These are phyloP conservation scores for Lepiota brunneoincarnata DNA, from an alignment of 768 basidiomycete genomes.

Conservation along the genomic window DNA sequence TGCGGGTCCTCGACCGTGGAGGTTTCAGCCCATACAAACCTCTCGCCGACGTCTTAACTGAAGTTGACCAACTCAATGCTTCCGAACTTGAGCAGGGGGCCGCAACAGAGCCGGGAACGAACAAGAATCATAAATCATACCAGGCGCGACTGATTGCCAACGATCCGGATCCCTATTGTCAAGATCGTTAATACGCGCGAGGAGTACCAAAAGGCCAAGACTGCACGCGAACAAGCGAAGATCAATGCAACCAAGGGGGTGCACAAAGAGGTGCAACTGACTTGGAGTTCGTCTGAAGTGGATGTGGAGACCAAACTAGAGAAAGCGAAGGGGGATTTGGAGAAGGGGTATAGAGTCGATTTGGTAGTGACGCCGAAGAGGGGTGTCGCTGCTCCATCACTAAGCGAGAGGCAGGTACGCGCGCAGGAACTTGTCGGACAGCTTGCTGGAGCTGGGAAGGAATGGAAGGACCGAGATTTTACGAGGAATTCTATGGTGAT, in stretches of 20 bases:
- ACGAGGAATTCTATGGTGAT: slow-evolving; percentile 35
- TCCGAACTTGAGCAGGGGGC: background rate
- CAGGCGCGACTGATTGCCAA: slow-evolving; percentile 2
- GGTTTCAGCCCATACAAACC: background rate
- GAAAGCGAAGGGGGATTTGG: slow-evolving; percentile 55
- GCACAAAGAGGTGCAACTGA: slow-evolving; percentile 69
- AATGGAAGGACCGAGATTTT: slow-evolving; percentile 47
- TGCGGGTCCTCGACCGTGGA: background rate
- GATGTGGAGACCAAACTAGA: slow-evolving; percentile 68
- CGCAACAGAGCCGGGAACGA: background rate
- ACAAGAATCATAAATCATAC: background rate
- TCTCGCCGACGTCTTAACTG: background rate
- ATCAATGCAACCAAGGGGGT: slow-evolving; percentile 27
- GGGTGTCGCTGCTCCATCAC: slow-evolving; percentile 33
- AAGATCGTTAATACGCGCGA: slow-evolving; percentile 49
- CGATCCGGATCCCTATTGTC: slow-evolving; percentile 49
- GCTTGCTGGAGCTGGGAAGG: slow-evolving; percentile 49
- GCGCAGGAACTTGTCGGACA: slow-evolving; percentile 38
- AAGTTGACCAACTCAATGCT: slow-evolving; percentile 2
- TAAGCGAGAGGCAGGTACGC: slow-evolving; percentile 39
- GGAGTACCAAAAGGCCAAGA: slow-evolving; percentile 34
- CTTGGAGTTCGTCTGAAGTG: slow-evolving; percentile 57
- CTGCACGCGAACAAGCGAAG: slow-evolving; percentile 34
- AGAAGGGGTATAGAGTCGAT: slow-evolving; percentile 56
- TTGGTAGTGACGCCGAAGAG: slow-evolving; percentile 53